Conservation (phyloP, 2,329 filamentous ascomycete species). For the Triangularia verruculosa region DNA sequence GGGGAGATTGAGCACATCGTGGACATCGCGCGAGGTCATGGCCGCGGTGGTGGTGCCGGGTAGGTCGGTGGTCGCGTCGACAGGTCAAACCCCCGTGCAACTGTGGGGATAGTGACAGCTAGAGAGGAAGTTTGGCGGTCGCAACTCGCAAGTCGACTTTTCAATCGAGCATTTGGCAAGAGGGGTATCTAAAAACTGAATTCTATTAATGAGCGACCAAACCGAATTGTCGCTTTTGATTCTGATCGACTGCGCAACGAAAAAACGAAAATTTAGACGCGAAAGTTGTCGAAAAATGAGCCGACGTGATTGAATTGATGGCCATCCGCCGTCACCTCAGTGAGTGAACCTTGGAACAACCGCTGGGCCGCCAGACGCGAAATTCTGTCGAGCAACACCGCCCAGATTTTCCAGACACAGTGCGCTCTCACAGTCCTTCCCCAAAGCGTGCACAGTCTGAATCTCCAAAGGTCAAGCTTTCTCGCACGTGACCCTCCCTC, state of each 20-base stretch:
- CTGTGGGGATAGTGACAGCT: conserved; percentile 2
- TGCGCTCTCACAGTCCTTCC: background rate
- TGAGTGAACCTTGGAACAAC: background rate
- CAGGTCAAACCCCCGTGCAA: conserved; percentile 5
- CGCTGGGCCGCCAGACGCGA: background rate
- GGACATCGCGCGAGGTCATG: conserved; percentile 77
- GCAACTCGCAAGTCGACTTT: background rate
- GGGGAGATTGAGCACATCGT: conserved; percentile 82
- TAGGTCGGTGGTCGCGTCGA: conserved; percentile 15
- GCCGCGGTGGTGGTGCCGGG: conserved; percentile 31
- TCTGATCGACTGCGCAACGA: background rate
- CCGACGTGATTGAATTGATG: background rate
- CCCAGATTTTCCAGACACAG: conserved; percentile 1
- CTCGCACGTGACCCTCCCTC: conserved; percentile 24
- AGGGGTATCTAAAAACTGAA: background rate
- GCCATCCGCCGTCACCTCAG: background rate
- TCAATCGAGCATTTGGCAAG: background rate
- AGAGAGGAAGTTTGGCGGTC: background rate
- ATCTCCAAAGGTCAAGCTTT: background rate
- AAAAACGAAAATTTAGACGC: background rate
- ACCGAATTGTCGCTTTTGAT: background rate
- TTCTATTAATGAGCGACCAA: background rate
- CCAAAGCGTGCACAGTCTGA: background rate
- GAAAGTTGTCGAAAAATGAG: background rate
- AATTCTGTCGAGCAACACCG: conserved; percentile 8